Percentiles rank a stretch among this genome's conserved stretches.
Conservation (phyloP, 345 rosid genomes). For the Clausena lansium region DNA sequence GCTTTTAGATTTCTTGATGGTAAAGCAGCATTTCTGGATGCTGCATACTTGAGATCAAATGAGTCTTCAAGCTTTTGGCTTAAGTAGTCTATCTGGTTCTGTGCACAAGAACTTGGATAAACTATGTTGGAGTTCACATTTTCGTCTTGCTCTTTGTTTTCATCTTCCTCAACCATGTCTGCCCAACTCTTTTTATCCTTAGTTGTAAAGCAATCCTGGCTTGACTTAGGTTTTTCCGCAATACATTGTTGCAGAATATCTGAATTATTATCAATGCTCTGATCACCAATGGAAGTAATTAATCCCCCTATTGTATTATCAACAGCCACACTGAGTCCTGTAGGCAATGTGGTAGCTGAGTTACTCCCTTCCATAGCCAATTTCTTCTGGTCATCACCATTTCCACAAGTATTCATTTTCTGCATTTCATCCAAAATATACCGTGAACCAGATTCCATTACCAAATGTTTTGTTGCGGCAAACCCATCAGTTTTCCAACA, state of each 20-base stretch:
- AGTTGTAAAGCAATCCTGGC: conserved; percentile 9
- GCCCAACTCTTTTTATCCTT: conserved; percentile 69
- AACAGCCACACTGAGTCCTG: not conserved
- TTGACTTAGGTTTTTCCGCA: conserved; percentile 2
- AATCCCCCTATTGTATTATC: not conserved
- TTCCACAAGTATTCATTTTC: not conserved
- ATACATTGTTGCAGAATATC: not conserved
- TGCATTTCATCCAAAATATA: not conserved
- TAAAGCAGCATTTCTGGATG: conserved; percentile 9
- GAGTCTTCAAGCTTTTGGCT: conserved; percentile 27
- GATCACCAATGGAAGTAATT: not conserved
- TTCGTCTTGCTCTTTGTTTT: conserved; percentile 37
- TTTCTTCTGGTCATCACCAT: conserved; percentile 1
- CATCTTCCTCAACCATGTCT: conserved; percentile 78
- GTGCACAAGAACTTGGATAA: conserved; percentile 13
- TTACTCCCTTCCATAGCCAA: not conserved
- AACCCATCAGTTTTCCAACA: conserved; percentile 5
- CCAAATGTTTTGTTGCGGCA: not conserved
- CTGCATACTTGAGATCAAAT: conserved; percentile 14
- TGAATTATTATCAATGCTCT: not conserved
- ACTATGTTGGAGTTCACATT: conserved; percentile 42
- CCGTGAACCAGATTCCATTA: not conserved
- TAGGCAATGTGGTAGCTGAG: conserved; percentile 1
- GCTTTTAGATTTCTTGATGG: conserved; percentile 19
- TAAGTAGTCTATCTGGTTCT: conserved; percentile 22